phyloP scores from a whole-genome alignment of 768 basidiomycete genomes.

The Boletus bicolor region DNA sequence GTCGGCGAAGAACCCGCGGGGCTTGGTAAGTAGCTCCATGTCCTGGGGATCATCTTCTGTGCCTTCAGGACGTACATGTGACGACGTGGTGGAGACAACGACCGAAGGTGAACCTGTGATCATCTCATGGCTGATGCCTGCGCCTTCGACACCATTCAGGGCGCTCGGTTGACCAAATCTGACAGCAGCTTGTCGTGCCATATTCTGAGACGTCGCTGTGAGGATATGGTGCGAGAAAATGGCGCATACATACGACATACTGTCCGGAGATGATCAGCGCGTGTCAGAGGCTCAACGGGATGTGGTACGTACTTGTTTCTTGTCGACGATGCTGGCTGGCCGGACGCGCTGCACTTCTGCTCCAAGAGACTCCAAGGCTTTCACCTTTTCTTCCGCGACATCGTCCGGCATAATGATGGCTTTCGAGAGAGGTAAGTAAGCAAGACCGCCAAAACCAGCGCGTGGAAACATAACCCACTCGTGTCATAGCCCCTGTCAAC shows the following conservation, averaged over 20 bases:
- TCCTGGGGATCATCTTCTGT: slow-evolving; percentile 34
- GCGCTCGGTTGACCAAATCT: slow-evolving; percentile 57
- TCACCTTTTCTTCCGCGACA: slow-evolving; percentile 87
- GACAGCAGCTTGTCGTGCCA: slow-evolving; percentile 76
- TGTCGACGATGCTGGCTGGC: slow-evolving; percentile 96
- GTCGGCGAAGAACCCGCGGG: slow-evolving; percentile 90
- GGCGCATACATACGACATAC: slow-evolving; percentile 57
- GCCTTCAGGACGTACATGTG: slow-evolving; percentile 36
- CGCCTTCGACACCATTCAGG: slow-evolving; percentile 7
- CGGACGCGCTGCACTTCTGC: slow-evolving; percentile 87
- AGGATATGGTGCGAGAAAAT: background rate
- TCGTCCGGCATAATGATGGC: slow-evolving; percentile 91
- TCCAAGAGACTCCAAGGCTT: slow-evolving; percentile 77
- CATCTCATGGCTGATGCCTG: slow-evolving; percentile 32
- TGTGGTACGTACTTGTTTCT: slow-evolving; percentile 68
- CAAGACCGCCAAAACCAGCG: too few species aligned
- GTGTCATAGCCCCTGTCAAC: slow-evolving; percentile 76
- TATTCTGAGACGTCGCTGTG: slow-evolving; percentile 53
- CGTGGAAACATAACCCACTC: slow-evolving; percentile 43
- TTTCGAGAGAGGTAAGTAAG: slow-evolving; percentile 26
- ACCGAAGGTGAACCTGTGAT: slow-evolving; percentile 47
- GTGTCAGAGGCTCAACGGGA: background rate
- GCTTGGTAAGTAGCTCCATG: slow-evolving; percentile 45
- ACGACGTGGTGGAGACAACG: slow-evolving; percentile 51
- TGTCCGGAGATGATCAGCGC: slow-evolving; percentile 23